Conservation (phyloP, 768 basidiomycete genomes). For the Hygrophoropsis aurantiaca region DNA sequence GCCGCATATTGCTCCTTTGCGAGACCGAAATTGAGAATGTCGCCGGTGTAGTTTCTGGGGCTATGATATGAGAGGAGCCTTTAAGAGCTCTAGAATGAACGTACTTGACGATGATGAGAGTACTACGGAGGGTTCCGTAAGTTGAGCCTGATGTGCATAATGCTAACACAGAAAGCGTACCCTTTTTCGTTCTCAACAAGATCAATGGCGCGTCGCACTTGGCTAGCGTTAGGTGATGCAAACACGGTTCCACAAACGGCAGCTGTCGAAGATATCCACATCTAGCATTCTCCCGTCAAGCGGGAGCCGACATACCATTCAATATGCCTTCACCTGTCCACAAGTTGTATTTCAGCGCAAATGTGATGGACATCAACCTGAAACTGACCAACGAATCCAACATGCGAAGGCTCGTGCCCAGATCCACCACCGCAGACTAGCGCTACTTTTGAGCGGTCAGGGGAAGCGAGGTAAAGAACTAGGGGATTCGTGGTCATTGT, state of each 20-base stretch:
- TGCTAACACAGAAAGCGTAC: constrained; percentile 35
- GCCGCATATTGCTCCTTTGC: constrained; percentile 84
- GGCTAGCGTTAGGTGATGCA: constrained; percentile 84
- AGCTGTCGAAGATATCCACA: constrained; percentile 31
- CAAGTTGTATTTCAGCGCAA: not conserved
- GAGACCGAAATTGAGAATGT: constrained; percentile 88
- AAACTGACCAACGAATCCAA: constrained; percentile 79
- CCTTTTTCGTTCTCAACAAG: constrained; percentile 71
- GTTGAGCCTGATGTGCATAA: not conserved
- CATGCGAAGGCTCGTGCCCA: constrained; percentile 91
- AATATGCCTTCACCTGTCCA: constrained; percentile 71
- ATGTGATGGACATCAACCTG: not conserved
- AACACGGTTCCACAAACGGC: constrained; percentile 90
- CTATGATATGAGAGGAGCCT: constrained; percentile 3
- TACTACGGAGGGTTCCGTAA: constrained; percentile 39
- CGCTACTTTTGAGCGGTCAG: constrained; percentile 65
- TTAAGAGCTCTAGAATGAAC: not conserved
- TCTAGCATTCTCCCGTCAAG: not conserved
- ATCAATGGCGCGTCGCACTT: constrained; percentile 81
- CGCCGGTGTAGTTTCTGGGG: constrained; percentile 82
- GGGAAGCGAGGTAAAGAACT: constrained; percentile 65
- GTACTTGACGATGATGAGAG: constrained; percentile 82
- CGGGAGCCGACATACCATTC: constrained; percentile 44
- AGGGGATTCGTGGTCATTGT: not conserved
- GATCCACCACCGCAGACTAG: constrained; percentile 84